Evolutionary conservation across 768 basidiomycete genomes (phyloP).

Genomic region (Paxillus involutus): DNA sequence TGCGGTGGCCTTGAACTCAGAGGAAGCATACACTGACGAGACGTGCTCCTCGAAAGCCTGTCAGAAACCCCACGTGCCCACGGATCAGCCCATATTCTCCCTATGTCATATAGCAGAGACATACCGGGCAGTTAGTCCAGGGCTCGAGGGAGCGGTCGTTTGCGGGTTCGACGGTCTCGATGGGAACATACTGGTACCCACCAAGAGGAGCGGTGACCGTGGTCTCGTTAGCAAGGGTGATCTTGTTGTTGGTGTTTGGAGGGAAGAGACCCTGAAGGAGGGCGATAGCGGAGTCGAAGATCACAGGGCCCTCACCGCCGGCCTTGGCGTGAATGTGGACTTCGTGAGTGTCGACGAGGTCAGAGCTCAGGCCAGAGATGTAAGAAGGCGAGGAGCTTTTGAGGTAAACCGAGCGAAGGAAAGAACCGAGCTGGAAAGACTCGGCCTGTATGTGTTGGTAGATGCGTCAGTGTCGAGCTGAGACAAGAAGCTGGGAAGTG

Average conservation of each 20-base stretch:
- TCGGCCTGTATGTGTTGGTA: conserved; percentile 46
- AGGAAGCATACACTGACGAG: conserved; percentile 56
- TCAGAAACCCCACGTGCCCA: not conserved
- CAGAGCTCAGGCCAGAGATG: conserved; percentile 61
- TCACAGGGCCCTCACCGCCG: conserved; percentile 81
- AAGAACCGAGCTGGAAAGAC: conserved; percentile 61
- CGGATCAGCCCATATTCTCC: conserved; percentile 11
- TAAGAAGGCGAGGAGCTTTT: conserved; percentile 63
- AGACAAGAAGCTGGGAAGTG: not conserved
- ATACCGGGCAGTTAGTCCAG: conserved; percentile 65
- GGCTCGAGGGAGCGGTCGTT: conserved; percentile 84
- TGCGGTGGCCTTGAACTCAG: conserved; percentile 61
- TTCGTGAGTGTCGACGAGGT: conserved; percentile 72
- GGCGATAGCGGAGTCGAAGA: conserved; percentile 84
- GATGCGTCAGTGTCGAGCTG: not conserved
- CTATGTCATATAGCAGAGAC: conserved; percentile 8
- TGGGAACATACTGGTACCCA: conserved; percentile 87
- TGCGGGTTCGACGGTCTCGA: conserved; percentile 83
- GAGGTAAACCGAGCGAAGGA: conserved; percentile 68
- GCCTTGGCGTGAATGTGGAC: conserved; percentile 79
- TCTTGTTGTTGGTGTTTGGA: conserved; percentile 70
- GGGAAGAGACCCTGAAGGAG: conserved; percentile 86
- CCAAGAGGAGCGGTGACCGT: conserved; percentile 70
- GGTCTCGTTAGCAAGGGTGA: conserved; percentile 76
- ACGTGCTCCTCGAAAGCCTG: conserved; percentile 70